Conservation (phyloP, 108 stramenopile genomes). For the Halocafeteria seosinensis region DNA sequence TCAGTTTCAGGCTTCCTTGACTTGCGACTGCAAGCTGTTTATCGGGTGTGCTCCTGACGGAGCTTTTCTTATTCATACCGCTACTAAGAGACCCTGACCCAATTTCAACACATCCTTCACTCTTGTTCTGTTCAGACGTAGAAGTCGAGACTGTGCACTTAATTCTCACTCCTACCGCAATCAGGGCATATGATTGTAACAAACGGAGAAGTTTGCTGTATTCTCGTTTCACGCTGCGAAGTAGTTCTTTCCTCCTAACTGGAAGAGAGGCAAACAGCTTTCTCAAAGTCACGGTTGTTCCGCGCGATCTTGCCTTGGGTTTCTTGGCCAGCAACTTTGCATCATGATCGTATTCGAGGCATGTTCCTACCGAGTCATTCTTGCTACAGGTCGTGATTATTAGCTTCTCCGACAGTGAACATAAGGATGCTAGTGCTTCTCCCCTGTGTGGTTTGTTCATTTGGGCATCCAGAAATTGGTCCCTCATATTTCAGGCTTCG, state of each 20-base stretch:
- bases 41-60: too few relatives aligned
- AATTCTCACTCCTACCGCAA: too few relatives aligned
- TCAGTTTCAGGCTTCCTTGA: too few relatives aligned
- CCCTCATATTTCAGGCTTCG: too few relatives aligned
- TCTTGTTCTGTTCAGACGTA: too few relatives aligned
- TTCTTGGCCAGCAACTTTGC: slow-evolving; percentile 11
- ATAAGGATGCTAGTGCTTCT: slow-evolving; percentile 40
- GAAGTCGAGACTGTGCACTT: too few relatives aligned
- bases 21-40: too few relatives aligned
- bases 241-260: slow-evolving; percentile 32
- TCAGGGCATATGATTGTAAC: slow-evolving; percentile 37
- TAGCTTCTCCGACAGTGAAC: slow-evolving; percentile 28
- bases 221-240: slow-evolving; percentile 29
- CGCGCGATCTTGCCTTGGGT: slow-evolving; percentile 16
- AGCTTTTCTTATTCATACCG: too few relatives aligned
- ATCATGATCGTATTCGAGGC: slow-evolving; percentile 20
- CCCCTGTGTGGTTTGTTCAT: slow-evolving; percentile 7
- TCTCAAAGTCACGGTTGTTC: slow-evolving; percentile 31
- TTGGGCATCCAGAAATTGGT: too few relatives aligned
- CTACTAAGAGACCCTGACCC: too few relatives aligned
- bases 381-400: slow-evolving; percentile 22
- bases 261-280: slow-evolving; percentile 37
- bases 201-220: slow-evolving; percentile 13
- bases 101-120: too few relatives aligned
- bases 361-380: slow-evolving; percentile 17